These are phyloP conservation scores for Dictyostelium citrinum DNA, from an alignment of 78 protist genomes.

Conservation along the genomic window DNA sequence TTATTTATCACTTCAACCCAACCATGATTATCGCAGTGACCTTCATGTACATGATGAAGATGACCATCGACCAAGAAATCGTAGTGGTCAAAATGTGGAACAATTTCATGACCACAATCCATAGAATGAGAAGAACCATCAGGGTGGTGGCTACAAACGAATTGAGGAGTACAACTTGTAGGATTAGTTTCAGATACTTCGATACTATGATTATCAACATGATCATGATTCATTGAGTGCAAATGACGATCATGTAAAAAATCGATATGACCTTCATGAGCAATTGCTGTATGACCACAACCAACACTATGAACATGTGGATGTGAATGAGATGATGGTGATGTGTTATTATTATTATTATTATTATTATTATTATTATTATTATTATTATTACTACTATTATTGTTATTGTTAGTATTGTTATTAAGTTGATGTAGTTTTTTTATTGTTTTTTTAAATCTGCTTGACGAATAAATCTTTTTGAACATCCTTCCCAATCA, in stretches of 20 bases:
- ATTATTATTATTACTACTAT: not conserved
- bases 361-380: not conserved
- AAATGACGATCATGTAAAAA: slow-evolving; percentile 49
- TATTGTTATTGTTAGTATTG: not conserved
- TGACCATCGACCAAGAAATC: slow-evolving; percentile 70
- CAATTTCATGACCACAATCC: slow-evolving; percentile 63
- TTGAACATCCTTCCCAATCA: slow-evolving; percentile 73
- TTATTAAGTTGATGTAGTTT: slow-evolving; percentile 11
- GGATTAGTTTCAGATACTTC: slow-evolving; percentile 45
- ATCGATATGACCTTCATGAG: slow-evolving; percentile 69
- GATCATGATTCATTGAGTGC: slow-evolving; percentile 53
- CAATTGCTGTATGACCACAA: slow-evolving; percentile 78
- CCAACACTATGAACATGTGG: slow-evolving; percentile 58
- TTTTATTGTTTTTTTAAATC: slow-evolving; percentile 62
- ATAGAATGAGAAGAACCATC: slow-evolving; percentile 29
- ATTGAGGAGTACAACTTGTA: slow-evolving; percentile 33
- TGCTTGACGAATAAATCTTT: slow-evolving; percentile 67
- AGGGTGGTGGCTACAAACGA: slow-evolving; percentile 48
- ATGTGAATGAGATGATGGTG: not conserved
- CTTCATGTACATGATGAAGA: slow-evolving; percentile 63
- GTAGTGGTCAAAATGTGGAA: slow-evolving; percentile 57
- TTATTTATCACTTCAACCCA: not conserved
- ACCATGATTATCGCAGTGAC: slow-evolving; percentile 71
- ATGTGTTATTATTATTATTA: not conserved
- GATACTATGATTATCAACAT: slow-evolving; percentile 52